Conservation (phyloP, 192 early-diverging fungal genomes). For the Fimicolochytrium jonesii region DNA sequence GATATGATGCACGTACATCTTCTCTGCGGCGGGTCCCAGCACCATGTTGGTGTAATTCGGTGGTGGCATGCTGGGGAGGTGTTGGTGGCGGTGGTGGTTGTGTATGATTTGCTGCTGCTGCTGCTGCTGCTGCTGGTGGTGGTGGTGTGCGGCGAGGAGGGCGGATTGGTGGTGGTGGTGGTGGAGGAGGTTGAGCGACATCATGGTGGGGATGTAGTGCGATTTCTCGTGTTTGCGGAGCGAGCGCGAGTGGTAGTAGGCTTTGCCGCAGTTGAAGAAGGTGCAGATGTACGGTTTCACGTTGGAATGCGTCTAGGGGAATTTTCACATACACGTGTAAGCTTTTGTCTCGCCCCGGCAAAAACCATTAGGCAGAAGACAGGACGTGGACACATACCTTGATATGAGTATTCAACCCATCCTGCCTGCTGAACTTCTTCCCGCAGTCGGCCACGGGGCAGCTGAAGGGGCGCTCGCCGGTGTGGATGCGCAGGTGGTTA, state of each 20-base stretch:
- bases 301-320: constrained; percentile 39
- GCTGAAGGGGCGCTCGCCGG: constrained; percentile 38
- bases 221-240: constrained; percentile 39
- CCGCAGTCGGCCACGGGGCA: constrained; percentile 35
- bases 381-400: constrained; percentile 32
- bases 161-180: too few relatives aligned
- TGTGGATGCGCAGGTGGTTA: constrained; percentile 42
- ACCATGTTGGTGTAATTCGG: too few relatives aligned
- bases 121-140: too few relatives aligned
- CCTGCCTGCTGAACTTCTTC: constrained; percentile 41
- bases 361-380: neutral
- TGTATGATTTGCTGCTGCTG: too few relatives aligned
- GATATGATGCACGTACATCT: too few relatives aligned
- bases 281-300: constrained; percentile 38
- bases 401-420: constrained; percentile 42
- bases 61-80: too few relatives aligned
- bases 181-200: neutral
- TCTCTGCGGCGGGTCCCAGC: too few relatives aligned
- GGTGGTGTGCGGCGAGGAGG: too few relatives aligned
- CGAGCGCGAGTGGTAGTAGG: constrained; percentile 43
- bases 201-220: constrained; percentile 16
- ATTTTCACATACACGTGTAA: too few relatives aligned
- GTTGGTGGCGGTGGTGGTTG: too few relatives aligned
- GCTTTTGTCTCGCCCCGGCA: neutral
- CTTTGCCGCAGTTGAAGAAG: constrained; percentile 33